Conservation (phyloP, 352 stramenopile genomes). For the Saprolegnia parasitica region DNA sequence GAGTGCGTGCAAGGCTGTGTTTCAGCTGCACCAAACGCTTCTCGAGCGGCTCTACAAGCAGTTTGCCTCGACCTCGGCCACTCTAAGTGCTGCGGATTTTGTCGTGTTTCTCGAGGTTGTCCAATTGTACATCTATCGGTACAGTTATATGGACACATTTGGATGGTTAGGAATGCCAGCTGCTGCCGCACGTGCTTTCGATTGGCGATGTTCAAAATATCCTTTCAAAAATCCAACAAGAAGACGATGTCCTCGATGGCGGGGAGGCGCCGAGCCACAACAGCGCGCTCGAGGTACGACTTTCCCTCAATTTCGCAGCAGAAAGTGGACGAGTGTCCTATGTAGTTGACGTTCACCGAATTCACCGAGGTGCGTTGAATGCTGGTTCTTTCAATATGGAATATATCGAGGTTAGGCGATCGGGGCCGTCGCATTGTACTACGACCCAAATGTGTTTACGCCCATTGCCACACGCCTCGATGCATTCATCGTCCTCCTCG, state of each 20-base stretch:
- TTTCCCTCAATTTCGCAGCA: neutral
- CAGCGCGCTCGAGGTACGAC: slow-evolving; percentile 3
- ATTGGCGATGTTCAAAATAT: slow-evolving; percentile 62
- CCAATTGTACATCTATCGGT: slow-evolving; percentile 44
- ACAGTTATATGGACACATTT: slow-evolving; percentile 45
- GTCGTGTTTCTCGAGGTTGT: slow-evolving; percentile 2
- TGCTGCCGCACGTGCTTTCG: slow-evolving; percentile 53
- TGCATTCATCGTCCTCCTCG: slow-evolving; percentile 38
- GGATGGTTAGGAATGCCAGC: slow-evolving; percentile 46
- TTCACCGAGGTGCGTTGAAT: slow-evolving; percentile 35
- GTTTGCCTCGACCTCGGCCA: neutral
- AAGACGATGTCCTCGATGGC: neutral
- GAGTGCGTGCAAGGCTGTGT: slow-evolving; percentile 38
- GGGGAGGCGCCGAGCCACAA: neutral
- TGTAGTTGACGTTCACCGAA: slow-evolving; percentile 55
- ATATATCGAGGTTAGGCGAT: too few species aligned
- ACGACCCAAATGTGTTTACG: slow-evolving; percentile 54
- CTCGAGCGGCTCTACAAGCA: neutral
- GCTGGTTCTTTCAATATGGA: too few species aligned
- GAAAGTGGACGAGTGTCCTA: slow-evolving; percentile 31
- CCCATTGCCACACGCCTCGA: slow-evolving; percentile 53
- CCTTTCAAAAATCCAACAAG: slow-evolving; percentile 49
- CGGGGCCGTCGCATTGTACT: slow-evolving; percentile 53
- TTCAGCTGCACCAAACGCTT: neutral
- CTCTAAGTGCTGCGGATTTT: neutral